Evolutionary conservation across 139 green algal genomes (phyloP), one percentile per base, ranked within the genome.

Genomic region (Parachlorella kessleri): DNA sequence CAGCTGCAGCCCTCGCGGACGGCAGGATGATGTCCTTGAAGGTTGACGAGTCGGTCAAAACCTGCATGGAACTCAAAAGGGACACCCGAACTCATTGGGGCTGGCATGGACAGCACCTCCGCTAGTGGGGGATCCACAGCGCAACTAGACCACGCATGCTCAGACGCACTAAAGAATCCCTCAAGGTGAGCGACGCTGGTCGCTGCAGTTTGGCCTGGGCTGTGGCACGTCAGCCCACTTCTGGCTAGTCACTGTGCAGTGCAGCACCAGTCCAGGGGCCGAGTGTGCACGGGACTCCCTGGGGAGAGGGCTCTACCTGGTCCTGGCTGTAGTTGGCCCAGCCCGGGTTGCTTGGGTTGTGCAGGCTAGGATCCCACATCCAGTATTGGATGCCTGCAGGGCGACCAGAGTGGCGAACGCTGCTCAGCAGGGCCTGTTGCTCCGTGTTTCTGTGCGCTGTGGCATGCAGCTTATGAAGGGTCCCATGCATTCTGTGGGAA

Each of bases 331-430:
- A 76, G 32, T 79, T 70, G 30, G n/a, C 40, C 65, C 66, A 79
- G 6, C 71, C 79, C 0, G 69, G 73, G 0, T 63, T 73, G 4
- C 10, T 32, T 14, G 30, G 4, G 24, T 66, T 48, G 9, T 75
- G 48, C 24, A 84, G 55, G 24, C 37, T 70, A 0, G 79, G 79
- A 39, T 84, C 79, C 0, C 4, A 75, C 79, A 84, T 84, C 79
- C 79, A 83, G 54, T 83, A 83, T 64, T 72, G 59, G 38, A 55
- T 18, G 14, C 48, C 48, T 59, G 48, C 48, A 18, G 48, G 21
- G 48, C 48, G 48, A 18, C 14, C 14, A 59, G 14, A 59, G 48
- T n/a, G n/a, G n/a, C n/a, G n/a, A n/a, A n/a, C n/a, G n/a, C n/a
- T n/a, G n/a, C n/a, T n/a, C n/a, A n/a, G n/a, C n/a, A n/a, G n/a